Conservation (phyloP, 2,329 filamentous ascomycete species). For the Raffaelea ambrosiae region DNA sequence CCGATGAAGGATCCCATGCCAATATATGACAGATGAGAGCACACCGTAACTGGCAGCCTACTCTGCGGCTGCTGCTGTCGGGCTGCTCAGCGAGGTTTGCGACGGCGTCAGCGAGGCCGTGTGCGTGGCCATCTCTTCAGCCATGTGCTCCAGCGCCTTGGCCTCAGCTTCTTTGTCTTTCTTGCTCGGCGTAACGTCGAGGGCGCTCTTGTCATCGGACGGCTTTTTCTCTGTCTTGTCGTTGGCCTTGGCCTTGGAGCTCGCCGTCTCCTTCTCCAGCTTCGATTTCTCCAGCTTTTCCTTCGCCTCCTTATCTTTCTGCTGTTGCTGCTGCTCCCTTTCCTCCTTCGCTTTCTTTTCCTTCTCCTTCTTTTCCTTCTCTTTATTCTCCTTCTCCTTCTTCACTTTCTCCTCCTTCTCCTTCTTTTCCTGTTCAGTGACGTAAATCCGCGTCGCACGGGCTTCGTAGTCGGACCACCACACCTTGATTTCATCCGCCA, state of each 20-base stretch:
- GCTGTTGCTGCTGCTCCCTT: neutral
- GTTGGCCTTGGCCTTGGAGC: slow-evolving; percentile 9
- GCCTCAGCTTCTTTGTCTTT: neutral
- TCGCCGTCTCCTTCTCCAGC: neutral
- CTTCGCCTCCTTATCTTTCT: slow-evolving; percentile 2
- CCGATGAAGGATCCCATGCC: too few relatives aligned
- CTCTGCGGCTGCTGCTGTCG: neutral
- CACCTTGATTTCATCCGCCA: slow-evolving; percentile 11
- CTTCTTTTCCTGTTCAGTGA: neutral
- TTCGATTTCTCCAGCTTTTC: slow-evolving; percentile 7
- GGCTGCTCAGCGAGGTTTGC: neutral
- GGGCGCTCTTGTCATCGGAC: neutral
- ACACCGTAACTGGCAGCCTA: too few relatives aligned
- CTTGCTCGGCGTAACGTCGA: too few relatives aligned
- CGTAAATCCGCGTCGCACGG: slow-evolving; percentile 4
- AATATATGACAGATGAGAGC: too few relatives aligned
- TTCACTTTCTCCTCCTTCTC: neutral
- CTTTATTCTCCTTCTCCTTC: neutral
- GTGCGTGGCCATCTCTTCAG: too few relatives aligned
- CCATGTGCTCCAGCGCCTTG: neutral
- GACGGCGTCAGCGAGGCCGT: neutral
- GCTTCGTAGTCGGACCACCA: slow-evolving; percentile 16
- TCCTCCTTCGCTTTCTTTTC: slow-evolving; percentile 1
- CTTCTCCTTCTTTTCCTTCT: neutral
- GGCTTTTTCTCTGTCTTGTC: slow-evolving; percentile 5